A percentile compares a stretch with the other conserved stretches of the same genome.
Evolutionary conservation across 345 rosid genomes (phyloP).

Genomic region (Salix udensis): DNA sequence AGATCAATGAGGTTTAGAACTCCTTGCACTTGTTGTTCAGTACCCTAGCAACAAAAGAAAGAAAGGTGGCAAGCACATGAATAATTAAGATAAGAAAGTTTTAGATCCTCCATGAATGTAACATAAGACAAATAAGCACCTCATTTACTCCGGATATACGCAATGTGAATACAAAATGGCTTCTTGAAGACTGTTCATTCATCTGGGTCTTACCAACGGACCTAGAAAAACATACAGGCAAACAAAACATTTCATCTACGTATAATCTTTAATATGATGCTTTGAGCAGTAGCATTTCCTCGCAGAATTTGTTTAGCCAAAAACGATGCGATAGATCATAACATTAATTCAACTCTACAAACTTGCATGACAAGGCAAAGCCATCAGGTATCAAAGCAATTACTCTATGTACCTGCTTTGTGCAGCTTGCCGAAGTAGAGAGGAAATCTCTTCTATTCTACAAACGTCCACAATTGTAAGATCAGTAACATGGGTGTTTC

Average conservation of each 20-base stretch:
- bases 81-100: background rate
- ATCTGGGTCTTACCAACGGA: slow-evolving; percentile 88
- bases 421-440: slow-evolving; percentile 73
- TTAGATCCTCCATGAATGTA: background rate
- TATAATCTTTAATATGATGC: background rate
- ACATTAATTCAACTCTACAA: background rate
- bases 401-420: slow-evolving; percentile 71
- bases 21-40: slow-evolving; percentile 94
- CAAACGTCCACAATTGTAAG: slow-evolving; percentile 80
- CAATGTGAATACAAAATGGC: slow-evolving; percentile 70
- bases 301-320: background rate
- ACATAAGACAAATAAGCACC: slow-evolving; percentile 31
- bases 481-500: slow-evolving; percentile 77
- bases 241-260: background rate
- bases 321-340: background rate
- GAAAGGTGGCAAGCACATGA: too few species aligned
- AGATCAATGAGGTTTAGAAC: slow-evolving; percentile 86
- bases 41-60: slow-evolving; percentile 44
- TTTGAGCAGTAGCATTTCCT: background rate
- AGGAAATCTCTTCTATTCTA: slow-evolving; percentile 65
- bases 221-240: slow-evolving; percentile 29
- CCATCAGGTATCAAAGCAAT: background rate
- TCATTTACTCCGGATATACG: slow-evolving; percentile 78
- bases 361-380: background rate
- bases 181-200: slow-evolving; percentile 44